Evolutionary conservation across 2,329 filamentous ascomycete species (phyloP), one percentile per base, ranked within the genome.

Genomic region (Verticillium tricorpus): DNA sequence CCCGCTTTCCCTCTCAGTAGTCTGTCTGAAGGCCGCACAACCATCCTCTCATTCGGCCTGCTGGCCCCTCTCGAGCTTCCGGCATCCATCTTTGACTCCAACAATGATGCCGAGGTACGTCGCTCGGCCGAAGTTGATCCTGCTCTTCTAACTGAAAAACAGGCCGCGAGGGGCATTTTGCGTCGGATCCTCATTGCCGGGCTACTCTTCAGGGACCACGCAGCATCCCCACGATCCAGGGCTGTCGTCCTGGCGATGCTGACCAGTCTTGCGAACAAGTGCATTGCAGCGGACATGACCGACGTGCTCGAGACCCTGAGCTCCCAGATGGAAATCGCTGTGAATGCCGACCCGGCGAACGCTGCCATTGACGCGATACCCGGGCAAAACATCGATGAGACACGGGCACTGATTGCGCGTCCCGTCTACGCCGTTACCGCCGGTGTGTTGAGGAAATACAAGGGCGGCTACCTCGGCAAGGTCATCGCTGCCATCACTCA

Each of bases 231-330:
- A 5, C 45, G 45, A 25, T 52, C 45, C 1, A n/a, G 19, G 68
- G 66, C 64, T 71, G 63, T 58, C 67, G 73, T 71, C 59, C 67
- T 17, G 67, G 37, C 69, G 8, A 76, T 81, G 12, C 69, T 81
- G 12, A 73, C 76, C 2, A 71, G 78, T 3, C 66, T 82, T 32
- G 73, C 78, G 57, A 82, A 82, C 67, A 82, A 81, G 64, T 75
- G 77, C 67, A 74, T 74, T 37, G 69, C 77, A 19, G 77, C 77
- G 64, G 71, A 63, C 39, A 64, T 66, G 52, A 63, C 63, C 17
- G 64, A 61, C 35, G 60, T 61, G 1, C 59, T 66, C 5, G 75
- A 60, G 61, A 69, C 8, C 45, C 45, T 52, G 9, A 52, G 19
- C 45, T 52, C 45, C 22, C 67, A 67, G 34, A 60, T 63, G 57